Evolutionary conservation across 2,329 filamentous ascomycete genomes (phyloP), one percentile per base, ranked within the genome.

Genomic region (Aspergillus neotritici): DNA sequence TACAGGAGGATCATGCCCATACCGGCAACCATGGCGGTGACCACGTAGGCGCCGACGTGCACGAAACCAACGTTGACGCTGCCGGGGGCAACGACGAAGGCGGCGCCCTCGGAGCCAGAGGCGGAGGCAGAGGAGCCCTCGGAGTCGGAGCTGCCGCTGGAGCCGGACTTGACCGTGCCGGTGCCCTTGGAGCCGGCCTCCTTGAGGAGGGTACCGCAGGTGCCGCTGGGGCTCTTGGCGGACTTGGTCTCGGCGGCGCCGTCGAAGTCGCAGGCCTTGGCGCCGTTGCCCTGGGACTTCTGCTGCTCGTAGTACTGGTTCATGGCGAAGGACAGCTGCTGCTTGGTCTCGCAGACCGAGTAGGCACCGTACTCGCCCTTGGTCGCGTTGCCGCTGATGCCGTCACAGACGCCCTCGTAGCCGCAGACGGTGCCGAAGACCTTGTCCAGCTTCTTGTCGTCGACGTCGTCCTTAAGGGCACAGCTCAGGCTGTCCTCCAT

Each of bases 401-500:
- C 70, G n/a, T 49, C 57, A 44, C 70, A 71, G 37, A 61, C 61
- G 21, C 21, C 21, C 31, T 55, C 53, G 38, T 56, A 62, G 41
- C 69, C 68, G 40, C 69, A 73, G 37, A 72, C 62, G 30, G 57
- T 59, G 36, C 62, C 76, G 67, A 96, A 97, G 51, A 94, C 77
- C 9, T 76, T 69, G 34, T 78, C 79, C 55, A 80, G 85, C 43
- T 80, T 69, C 39, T 80, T 72, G 36, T 70, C 62, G 49, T 75
- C 67, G 16, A 88, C 70, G 55, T 68, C 67, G 30, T 73, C 65
- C 29, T 77, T 72, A 47, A 87, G 79, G 25, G 77, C 75, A 70
- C 91, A 97, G 43, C 71, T 69, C 41, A 94, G 71, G 37, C 79
- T 80, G 48, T 79, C 73, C 63, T 78, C 77, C 86, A 94, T 94